phyloP scores from a whole-genome alignment of 1,284 basidiomycete genomes.

The Sporisorium exsertum region DNA sequence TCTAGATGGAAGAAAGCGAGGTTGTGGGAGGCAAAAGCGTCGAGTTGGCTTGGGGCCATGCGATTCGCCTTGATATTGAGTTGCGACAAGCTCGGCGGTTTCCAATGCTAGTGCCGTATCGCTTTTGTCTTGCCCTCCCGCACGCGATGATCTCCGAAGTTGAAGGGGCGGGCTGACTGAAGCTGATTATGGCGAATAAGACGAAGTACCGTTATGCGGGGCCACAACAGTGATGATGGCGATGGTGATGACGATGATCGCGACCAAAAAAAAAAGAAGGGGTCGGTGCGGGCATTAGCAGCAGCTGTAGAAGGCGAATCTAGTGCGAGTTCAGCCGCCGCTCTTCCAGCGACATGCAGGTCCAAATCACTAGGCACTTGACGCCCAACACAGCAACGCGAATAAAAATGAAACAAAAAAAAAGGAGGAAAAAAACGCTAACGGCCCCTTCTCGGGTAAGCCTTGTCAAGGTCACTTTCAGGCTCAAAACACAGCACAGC shows the following conservation, averaged over 20 bases:
- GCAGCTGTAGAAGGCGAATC: background rate
- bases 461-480: background rate
- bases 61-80: background rate
- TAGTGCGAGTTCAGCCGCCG: background rate
- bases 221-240: background rate
- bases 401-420: background rate
- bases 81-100: background rate
- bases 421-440: background rate
- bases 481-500: conserved; percentile 5
- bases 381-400: background rate
- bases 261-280: background rate
- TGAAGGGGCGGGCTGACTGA: background rate
- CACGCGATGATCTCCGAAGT: background rate
- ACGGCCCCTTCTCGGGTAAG: background rate
- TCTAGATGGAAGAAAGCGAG: background rate
- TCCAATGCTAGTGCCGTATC: background rate
- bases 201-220: background rate
- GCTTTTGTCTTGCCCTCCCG: background rate
- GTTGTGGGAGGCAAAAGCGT: background rate
- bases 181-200: background rate
- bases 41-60: background rate
- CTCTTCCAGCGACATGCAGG: conserved; percentile 9
- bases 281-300: conserved; percentile 15
- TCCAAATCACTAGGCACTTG: background rate
- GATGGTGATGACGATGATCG: conserved; percentile 2